phyloP scores from a whole-genome alignment of 108 stramenopile genomes.

The Nitzschia inconspicua region DNA sequence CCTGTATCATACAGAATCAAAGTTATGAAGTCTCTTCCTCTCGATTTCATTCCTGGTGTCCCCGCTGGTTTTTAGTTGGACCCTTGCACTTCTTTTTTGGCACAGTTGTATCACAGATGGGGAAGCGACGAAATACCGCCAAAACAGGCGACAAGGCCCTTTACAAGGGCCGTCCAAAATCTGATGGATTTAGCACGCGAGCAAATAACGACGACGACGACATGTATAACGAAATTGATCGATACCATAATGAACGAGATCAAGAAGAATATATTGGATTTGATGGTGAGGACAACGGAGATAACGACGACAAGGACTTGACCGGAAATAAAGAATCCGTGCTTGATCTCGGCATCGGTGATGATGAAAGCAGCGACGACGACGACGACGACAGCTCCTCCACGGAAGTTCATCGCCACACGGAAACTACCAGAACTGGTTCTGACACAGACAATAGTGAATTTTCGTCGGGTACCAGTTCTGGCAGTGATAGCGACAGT shows the following conservation, averaged over 20 bases:
- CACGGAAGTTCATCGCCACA: neutral
- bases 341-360: slow-evolving; percentile 59
- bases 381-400: slow-evolving; percentile 14
- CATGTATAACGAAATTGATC: slow-evolving; percentile 9
- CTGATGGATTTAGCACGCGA: neutral
- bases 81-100: too few species aligned
- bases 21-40: too few species aligned
- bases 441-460: slow-evolving; percentile 10
- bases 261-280: neutral
- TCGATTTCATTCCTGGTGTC: too few species aligned
- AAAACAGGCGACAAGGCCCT: slow-evolving; percentile 72
- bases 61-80: too few species aligned
- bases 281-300: neutral
- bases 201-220: neutral
- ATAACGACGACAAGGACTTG: slow-evolving; percentile 2
- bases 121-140: slow-evolving; percentile 55
- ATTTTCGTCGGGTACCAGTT: neutral
- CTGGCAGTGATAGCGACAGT: slow-evolving; percentile 15
- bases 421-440: neutral
- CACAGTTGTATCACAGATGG: slow-evolving; percentile 15
- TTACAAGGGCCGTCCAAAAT: slow-evolving; percentile 14
- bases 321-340: neutral
- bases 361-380: slow-evolving; percentile 46
- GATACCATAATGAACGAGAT: slow-evolving; percentile 10
- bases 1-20: too few species aligned